These are phyloP conservation scores for Tephrocybe rancida DNA, from an alignment of 768 basidiomycete species.

Conservation along the genomic window DNA sequence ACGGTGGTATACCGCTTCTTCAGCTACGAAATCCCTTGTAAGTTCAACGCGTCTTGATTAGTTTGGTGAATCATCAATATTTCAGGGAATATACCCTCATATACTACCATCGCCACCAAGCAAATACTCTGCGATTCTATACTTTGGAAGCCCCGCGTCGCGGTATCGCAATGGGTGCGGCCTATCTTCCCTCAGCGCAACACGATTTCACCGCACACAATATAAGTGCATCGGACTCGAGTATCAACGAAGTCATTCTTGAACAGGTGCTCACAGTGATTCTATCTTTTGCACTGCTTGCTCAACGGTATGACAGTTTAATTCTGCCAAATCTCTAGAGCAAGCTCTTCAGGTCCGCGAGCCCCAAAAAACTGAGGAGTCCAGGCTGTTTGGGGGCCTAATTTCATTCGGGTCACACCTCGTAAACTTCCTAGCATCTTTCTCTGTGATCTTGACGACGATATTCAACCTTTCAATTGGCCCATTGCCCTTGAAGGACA, in stretches of 20 bases:
- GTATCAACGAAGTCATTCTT: conserved; percentile 38
- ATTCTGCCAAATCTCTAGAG: conserved; percentile 35
- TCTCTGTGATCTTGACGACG: conserved; percentile 11
- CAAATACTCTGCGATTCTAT: conserved; percentile 66
- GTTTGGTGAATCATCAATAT: not conserved
- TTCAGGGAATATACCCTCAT: conserved; percentile 34
- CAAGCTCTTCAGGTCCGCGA: conserved; percentile 5
- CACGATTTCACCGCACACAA: conserved; percentile 40
- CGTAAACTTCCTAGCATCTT: not conserved
- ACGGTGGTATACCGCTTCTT: conserved; percentile 7
- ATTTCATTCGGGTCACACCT: conserved; percentile 1
- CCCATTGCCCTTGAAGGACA: conserved; percentile 38
- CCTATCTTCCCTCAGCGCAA: conserved; percentile 29
- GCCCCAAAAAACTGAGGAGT: not conserved
- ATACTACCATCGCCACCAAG: conserved; percentile 56
- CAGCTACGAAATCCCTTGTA: conserved; percentile 17
- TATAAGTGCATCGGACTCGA: conserved; percentile 18
- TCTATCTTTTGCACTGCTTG: not conserved
- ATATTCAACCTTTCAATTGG: conserved; percentile 21
- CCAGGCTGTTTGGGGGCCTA: not conserved
- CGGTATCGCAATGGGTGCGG: conserved; percentile 17
- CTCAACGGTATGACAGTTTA: conserved; percentile 37
- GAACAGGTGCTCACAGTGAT: conserved; percentile 37
- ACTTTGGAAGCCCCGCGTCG: conserved; percentile 37
- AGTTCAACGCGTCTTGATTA: not conserved